A percentile compares a stretch with the other conserved stretches of the same genome.
phyloP scores from a whole-genome alignment of 345 rosid species.

The Psidium guajava region DNA sequence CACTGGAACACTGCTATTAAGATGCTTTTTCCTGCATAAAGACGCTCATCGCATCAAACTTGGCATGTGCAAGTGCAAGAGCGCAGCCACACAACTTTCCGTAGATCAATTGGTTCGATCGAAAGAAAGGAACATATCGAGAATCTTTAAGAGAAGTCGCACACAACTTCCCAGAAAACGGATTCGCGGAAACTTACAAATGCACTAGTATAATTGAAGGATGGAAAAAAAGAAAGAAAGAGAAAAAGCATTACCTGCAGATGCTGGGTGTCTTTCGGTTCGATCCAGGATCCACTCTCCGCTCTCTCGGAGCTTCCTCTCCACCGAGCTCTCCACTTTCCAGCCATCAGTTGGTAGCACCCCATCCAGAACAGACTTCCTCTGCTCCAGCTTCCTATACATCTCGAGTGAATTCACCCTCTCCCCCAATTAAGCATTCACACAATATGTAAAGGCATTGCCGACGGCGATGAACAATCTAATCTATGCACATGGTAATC shows the following conservation, averaged over 20 bases:
- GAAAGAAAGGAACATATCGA: not conserved
- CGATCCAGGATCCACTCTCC: constrained; percentile 46
- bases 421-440: not conserved
- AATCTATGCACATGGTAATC: not conserved
- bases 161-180: not conserved
- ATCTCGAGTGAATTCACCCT: not conserved
- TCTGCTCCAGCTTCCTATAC: constrained; percentile 30
- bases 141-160: not conserved
- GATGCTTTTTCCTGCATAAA: constrained; percentile 42
- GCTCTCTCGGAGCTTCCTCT: constrained; percentile 60
- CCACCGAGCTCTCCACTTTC: constrained; percentile 37
- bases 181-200: not conserved
- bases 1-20: constrained; percentile 33
- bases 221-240: not conserved
- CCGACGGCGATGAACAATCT: rapidly evolving
- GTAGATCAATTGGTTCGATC: not conserved
- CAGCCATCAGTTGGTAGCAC: constrained; percentile 29
- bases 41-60: not conserved
- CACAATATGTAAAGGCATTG: not conserved
- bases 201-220: not conserved
- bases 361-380: constrained; percentile 34
- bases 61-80: not conserved
- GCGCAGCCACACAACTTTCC: not conserved
- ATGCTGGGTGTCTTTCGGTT: constrained; percentile 37
- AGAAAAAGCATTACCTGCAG: constrained; percentile 30